These are phyloP conservation scores for Monilinia laxa DNA, from an alignment of 2,329 filamentous ascomycete species.

Conservation along the genomic window DNA sequence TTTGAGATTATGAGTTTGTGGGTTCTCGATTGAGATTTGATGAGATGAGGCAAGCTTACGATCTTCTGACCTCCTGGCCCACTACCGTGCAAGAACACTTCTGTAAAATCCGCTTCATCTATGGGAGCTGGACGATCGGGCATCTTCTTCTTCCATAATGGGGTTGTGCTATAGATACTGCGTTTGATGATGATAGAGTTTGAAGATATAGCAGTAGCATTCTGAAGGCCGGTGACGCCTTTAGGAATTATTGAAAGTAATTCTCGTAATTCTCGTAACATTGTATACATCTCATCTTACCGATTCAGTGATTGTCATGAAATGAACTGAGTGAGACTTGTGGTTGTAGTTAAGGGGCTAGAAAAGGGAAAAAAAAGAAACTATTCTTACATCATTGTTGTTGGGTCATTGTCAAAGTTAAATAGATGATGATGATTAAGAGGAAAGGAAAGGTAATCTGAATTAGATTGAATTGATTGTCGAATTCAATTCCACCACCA, in stretches of 20 bases:
- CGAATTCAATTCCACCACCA: too few species aligned
- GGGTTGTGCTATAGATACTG: constrained; percentile 26
- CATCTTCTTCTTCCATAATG: constrained; percentile 54
- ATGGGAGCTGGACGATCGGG: constrained; percentile 73
- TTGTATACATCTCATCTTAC: constrained; percentile 31
- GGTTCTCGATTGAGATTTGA: constrained; percentile 2
- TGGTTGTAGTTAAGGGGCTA: too few species aligned
- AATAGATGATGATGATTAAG: too few species aligned
- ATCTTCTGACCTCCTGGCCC: constrained; percentile 97
- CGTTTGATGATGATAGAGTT: constrained; percentile 18
- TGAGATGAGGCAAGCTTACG: constrained; percentile 47
- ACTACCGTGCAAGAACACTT: constrained; percentile 84
- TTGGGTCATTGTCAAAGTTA: too few species aligned
- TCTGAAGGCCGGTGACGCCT: constrained; percentile 25
- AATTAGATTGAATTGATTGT: too few species aligned
- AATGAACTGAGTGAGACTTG: too few species aligned
- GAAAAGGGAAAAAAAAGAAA: too few species aligned
- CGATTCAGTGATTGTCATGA: too few species aligned
- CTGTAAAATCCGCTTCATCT: constrained; percentile 75
- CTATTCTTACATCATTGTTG: too few species aligned
- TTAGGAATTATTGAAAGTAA: constrained; percentile 24
- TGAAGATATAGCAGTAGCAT: constrained; percentile 9
- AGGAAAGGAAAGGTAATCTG: too few species aligned
- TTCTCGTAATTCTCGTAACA: constrained; percentile 30
- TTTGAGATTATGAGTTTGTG: constrained; percentile 36